Percentiles rank a stretch among this genome's conserved stretches.
phyloP scores from a whole-genome alignment of 2,329 filamentous ascomycete species.

The Penicillium sp. region DNA sequence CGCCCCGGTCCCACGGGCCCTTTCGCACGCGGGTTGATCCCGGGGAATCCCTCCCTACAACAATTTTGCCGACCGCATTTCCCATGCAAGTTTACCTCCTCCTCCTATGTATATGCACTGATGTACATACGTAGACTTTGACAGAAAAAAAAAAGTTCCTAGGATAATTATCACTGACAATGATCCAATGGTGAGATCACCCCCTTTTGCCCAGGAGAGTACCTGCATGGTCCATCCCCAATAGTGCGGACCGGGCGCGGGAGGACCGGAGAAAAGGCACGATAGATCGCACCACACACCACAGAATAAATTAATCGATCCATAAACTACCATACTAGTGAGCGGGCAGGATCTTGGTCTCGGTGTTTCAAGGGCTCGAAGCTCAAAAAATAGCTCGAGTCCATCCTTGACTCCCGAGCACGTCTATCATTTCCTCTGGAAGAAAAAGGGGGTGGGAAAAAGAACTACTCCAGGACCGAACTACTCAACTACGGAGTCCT shows the following conservation, averaged over 20 bases:
- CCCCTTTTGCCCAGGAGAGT: background rate
- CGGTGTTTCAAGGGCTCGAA: background rate
- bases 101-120: background rate
- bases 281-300: constrained; percentile 2
- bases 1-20: constrained; percentile 13
- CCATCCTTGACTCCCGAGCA: background rate
- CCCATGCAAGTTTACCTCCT: background rate
- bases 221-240: constrained; percentile 7
- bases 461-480: background rate
- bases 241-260: background rate
- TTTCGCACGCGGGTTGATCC: constrained; percentile 2
- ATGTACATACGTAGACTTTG: background rate
- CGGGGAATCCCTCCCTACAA: background rate
- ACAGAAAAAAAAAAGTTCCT: background rate
- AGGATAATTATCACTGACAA: background rate
- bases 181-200: background rate
- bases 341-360: background rate
- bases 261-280: background rate
- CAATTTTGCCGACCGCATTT: background rate
- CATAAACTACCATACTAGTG: background rate
- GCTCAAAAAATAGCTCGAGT: background rate
- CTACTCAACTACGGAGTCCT: background rate
- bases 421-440: background rate
- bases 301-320: background rate
- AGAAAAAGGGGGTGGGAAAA: background rate